Conservation (phyloP, 2,329 filamentous ascomycete genomes). For the Botrytis squamosa region DNA sequence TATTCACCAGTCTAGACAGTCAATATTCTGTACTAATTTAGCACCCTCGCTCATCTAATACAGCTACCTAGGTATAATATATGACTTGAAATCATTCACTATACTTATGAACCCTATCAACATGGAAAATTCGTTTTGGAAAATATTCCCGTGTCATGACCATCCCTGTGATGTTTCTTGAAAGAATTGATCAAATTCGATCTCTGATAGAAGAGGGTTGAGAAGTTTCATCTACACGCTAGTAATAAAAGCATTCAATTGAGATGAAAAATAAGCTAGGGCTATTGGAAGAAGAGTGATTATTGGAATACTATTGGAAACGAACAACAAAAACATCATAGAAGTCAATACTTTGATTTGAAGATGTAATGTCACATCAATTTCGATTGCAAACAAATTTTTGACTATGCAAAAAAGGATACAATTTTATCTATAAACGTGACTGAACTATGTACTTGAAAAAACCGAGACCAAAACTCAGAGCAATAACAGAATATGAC, state of each 20-base stretch:
- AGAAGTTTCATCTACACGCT: background rate
- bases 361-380: background rate
- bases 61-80: background rate
- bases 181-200: background rate
- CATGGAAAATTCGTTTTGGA: too few species aligned
- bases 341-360: background rate
- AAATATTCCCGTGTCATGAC: accelerated
- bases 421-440: too few species aligned
- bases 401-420: background rate
- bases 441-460: background rate
- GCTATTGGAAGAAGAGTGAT: accelerated
- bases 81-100: background rate
- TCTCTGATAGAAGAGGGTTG: background rate
- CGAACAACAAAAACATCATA: too few species aligned
- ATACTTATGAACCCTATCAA: background rate
- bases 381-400: background rate
- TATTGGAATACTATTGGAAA: background rate
- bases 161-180: background rate
- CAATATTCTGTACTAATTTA: background rate
- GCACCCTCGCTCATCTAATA: background rate
- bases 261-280: background rate
- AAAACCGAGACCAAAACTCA: background rate
- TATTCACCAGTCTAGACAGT: background rate
- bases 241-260: background rate
- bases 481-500: background rate